Conservation (phyloP, 2,329 filamentous ascomycete genomes). For the Xylaria multiplex region DNA sequence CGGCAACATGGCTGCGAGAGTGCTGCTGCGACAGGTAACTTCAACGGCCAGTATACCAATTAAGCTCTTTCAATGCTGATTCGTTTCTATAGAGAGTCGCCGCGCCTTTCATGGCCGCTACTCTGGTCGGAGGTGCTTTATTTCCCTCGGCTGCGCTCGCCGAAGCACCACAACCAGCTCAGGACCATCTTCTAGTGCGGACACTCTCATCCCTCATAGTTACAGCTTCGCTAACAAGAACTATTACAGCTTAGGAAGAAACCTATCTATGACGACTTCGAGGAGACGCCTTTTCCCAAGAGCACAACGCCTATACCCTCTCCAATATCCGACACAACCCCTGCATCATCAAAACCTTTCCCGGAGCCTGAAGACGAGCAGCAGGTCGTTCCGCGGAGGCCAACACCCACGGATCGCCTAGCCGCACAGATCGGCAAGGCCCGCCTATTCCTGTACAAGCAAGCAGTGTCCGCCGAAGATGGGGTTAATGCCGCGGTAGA, state of each 20-base stretch:
- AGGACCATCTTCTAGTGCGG: conserved; percentile 36
- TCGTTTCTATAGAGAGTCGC: conserved; percentile 56
- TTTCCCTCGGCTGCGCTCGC: conserved; percentile 55
- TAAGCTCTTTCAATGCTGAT: conserved; percentile 44
- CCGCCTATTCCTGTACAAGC: conserved; percentile 81
- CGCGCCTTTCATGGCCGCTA: conserved; percentile 64
- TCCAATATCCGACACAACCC: conserved; percentile 49
- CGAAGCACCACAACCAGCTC: conserved; percentile 55
- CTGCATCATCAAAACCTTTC: conserved; percentile 42
- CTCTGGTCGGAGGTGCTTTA: conserved; percentile 49
- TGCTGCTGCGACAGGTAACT: conserved; percentile 66
- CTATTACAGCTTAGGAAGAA: conserved; percentile 60
- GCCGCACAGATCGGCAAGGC: conserved; percentile 82
- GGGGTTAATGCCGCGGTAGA: conserved; percentile 85
- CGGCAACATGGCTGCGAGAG: conserved; percentile 68
- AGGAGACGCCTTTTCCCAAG: conserved; percentile 53
- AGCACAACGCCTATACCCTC: conserved; percentile 44
- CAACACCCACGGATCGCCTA: conserved; percentile 89
- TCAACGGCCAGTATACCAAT: conserved; percentile 9
- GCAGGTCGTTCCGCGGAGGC: conserved; percentile 53
- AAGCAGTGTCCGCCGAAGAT: conserved; percentile 80
- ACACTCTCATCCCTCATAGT: conserved; percentile 19
- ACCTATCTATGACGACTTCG: conserved; percentile 83
- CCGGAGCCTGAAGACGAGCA: conserved; percentile 48
- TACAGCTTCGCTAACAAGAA: conserved; percentile 18